phyloP scores from a whole-genome alignment of 2,329 filamentous ascomycete species.

The Simplicillium aogashimaense region DNA sequence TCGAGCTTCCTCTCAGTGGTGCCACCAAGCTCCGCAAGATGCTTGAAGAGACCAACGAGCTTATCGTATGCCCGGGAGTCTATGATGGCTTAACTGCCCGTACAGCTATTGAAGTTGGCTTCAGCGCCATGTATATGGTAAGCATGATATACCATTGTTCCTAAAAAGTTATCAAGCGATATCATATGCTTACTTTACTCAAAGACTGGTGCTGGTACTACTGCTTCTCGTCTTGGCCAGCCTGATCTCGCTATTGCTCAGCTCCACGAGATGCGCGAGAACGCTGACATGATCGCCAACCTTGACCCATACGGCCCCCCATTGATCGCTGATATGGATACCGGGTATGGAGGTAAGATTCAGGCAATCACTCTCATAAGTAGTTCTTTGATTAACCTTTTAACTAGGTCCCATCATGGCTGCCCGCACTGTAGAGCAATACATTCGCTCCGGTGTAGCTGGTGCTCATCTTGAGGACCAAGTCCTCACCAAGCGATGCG shows the following conservation, averaged over 20 bases:
- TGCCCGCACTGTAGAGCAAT: slow-evolving; percentile 39
- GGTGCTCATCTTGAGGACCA: slow-evolving; percentile 55
- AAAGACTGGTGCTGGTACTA: slow-evolving; percentile 53
- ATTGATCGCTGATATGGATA: slow-evolving; percentile 52
- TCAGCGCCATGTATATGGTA: slow-evolving; percentile 60
- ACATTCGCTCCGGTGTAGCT: slow-evolving; percentile 45
- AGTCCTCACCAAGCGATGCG: slow-evolving; percentile 55
- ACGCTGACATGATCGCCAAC: slow-evolving; percentile 54
- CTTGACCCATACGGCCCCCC: slow-evolving; percentile 44
- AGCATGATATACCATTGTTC: slow-evolving; percentile 7
- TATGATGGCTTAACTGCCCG: slow-evolving; percentile 60
- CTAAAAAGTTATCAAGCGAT: background rate
- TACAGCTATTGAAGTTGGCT: slow-evolving; percentile 50
- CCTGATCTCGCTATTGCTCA: slow-evolving; percentile 55
- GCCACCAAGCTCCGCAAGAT: slow-evolving; percentile 28
- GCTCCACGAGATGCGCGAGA: slow-evolving; percentile 51
- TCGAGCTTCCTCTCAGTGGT: slow-evolving; percentile 10
- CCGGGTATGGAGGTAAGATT: slow-evolving; percentile 41
- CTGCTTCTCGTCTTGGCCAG: slow-evolving; percentile 50
- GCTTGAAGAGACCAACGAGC: slow-evolving; percentile 26
- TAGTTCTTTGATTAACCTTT: background rate
- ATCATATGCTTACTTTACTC: background rate
- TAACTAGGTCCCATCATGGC: slow-evolving; percentile 35
- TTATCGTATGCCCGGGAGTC: slow-evolving; percentile 54
- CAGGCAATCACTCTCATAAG: background rate